Percentiles rank a stretch among this genome's conserved stretches.
Conservation (phyloP, 1,284 basidiomycete species). For the Ceratobasidium sp. region DNA sequence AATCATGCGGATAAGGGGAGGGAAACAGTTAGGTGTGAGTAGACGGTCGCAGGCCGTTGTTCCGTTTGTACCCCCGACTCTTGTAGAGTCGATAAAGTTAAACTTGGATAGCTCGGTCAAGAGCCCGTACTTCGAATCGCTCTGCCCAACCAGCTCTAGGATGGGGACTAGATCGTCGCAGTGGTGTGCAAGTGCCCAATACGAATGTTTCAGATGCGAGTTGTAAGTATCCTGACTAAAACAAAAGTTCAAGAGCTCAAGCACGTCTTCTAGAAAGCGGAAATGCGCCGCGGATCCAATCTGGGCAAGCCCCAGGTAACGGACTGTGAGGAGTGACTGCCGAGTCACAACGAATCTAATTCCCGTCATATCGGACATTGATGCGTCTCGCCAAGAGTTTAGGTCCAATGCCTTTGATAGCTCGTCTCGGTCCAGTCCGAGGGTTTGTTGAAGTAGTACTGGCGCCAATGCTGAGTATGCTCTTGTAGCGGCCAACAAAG, state of each 20-base stretch:
- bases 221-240: not conserved
- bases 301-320: not conserved
- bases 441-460: not conserved
- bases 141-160: not conserved
- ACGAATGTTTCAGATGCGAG: not conserved
- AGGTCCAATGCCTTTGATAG: not conserved
- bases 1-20: constrained; percentile 20
- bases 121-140: not conserved
- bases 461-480: not conserved
- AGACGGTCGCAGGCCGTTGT: not conserved
- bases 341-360: not conserved
- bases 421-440: not conserved
- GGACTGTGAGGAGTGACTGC: not conserved
- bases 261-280: not conserved
- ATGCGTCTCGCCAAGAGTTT: not conserved
- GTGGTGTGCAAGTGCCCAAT: not conserved
- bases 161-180: not conserved
- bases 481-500: not conserved
- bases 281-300: not conserved
- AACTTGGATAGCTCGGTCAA: not conserved
- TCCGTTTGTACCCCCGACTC: not conserved
- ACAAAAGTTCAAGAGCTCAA: not conserved
- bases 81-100: not conserved
- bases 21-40: constrained; percentile 1
- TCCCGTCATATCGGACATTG: not conserved